phyloP scores from a whole-genome alignment of 768 basidiomycete genomes.

The Daedaleopsis sinensis region DNA sequence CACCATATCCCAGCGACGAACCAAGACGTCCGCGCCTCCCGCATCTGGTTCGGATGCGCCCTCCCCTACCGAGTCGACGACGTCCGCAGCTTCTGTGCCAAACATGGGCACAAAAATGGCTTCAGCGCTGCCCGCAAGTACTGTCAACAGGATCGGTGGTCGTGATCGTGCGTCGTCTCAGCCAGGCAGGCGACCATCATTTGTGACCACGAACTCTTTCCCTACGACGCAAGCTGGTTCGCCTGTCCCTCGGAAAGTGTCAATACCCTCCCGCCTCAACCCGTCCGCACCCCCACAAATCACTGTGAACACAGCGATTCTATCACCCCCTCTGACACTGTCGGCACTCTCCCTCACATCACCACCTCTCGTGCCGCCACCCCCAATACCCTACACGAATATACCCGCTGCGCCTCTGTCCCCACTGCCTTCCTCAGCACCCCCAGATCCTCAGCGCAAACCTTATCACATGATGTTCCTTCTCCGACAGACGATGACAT shows the following conservation, averaged over 20 bases:
- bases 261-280: constrained; percentile 62
- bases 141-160: constrained; percentile 37
- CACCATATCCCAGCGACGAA: constrained; percentile 69
- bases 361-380: constrained; percentile 45
- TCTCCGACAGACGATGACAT: constrained; percentile 76
- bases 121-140: constrained; percentile 45
- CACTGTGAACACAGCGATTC: constrained; percentile 53
- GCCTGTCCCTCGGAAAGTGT: constrained; percentile 57
- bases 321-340: constrained; percentile 41
- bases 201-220: constrained; percentile 54
- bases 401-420: constrained; percentile 78
- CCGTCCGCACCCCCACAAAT: constrained; percentile 50
- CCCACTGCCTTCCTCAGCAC: constrained; percentile 73
- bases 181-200: constrained; percentile 70
- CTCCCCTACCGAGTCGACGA: constrained; percentile 42
- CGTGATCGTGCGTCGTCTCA: constrained; percentile 77
- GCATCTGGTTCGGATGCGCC: constrained; percentile 29
- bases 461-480: constrained; percentile 92
- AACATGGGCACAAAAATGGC: constrained; percentile 32
- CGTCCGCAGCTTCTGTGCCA: constrained; percentile 37
- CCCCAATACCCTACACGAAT: constrained; percentile 53
- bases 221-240: constrained; percentile 50
- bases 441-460: constrained; percentile 73
- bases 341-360: constrained; percentile 32
- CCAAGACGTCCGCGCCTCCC: constrained; percentile 63